Conservation (phyloP, 768 basidiomycete genomes). For the Scleroderma citrinum region DNA sequence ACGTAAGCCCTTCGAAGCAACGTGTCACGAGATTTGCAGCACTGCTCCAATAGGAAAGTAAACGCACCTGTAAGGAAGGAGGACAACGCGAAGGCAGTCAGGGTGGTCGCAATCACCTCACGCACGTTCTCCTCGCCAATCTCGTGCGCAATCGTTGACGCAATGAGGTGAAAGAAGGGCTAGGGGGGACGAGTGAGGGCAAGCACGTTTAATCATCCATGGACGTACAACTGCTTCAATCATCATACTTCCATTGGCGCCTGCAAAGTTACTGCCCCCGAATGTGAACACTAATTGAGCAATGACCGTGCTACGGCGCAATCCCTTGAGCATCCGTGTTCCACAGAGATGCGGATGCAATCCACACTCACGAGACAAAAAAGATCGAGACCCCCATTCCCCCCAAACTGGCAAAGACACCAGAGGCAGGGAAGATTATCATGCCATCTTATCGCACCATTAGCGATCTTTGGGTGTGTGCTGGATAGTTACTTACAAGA, state of each 20-base stretch:
- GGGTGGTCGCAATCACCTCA: constrained; percentile 85
- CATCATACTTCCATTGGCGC: constrained; percentile 95
- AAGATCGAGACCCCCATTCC: constrained; percentile 94
- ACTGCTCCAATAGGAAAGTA: not conserved
- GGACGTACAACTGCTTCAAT: constrained; percentile 88
- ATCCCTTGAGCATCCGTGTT: not conserved
- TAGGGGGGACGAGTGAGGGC: constrained; percentile 22
- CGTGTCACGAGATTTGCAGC: constrained; percentile 7
- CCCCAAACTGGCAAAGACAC: constrained; percentile 75
- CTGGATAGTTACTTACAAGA: constrained; percentile 53
- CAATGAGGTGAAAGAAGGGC: constrained; percentile 96
- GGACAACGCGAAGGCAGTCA: constrained; percentile 83
- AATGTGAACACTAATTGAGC: constrained; percentile 80
- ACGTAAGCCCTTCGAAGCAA: constrained; percentile 41
- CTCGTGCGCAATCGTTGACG: constrained; percentile 62
- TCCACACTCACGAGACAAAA: constrained; percentile 67
- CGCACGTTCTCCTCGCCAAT: constrained; percentile 64
- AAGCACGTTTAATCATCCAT: not conserved
- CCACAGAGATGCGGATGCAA: not conserved
- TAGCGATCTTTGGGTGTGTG: not conserved
- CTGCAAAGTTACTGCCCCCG: constrained; percentile 85
- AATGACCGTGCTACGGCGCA: constrained; percentile 50
- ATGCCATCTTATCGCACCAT: constrained; percentile 62
- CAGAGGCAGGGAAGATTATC: constrained; percentile 88
- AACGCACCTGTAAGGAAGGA: constrained; percentile 76